Evolutionary conservation across 352 stramenopile species (phyloP), one percentile per base, ranked within the genome.

Genomic region (Phytophthora lateralis): DNA sequence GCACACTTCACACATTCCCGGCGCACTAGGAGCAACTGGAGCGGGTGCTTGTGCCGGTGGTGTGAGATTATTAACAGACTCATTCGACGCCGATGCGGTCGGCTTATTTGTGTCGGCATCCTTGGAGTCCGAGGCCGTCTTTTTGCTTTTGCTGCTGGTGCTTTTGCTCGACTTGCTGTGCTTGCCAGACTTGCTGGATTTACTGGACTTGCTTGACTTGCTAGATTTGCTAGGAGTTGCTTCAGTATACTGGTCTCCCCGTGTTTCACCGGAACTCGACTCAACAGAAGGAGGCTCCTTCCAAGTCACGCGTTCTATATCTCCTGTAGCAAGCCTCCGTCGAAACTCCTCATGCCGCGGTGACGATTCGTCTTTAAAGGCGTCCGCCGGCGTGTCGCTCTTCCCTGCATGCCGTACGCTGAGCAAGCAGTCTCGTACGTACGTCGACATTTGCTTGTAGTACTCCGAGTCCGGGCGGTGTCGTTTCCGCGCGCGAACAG

Each of bases 371-470:
- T 89, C 75, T 41, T 69, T 66, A 44, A 91, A 80, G 15, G 79
- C 72, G 6, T 84, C 78, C 2, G 69, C 66, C 4, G 71, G 61
- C 12, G 73, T 59, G 12, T 65, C 65, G 37, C 69, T 71, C 47
- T 60, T 66, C 42, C 55, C 46, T 44, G 54, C 26, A 39, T 90
- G 73, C n/a, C 87, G 85, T 51, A 96, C 80, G 47, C 74, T 90
- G 15, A 96, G 71, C 46, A 96, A 70, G 44, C 85, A 93, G 61
- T 90, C 82, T 46, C 83, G 82, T 51, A 96, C 82, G 49, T 90
- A 91, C 21, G 82, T 91, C 12, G 87, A 92, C 85, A 96, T 94
- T 41, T 89, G 80, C 57, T 85, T 86, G 69, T 85, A 90, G 68
- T 96, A 94, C 0, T 78, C 73, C 11, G 83, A 91, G 63, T 93